These are phyloP conservation scores for Cruciata laevipes DNA, from an alignment of 257 asterid genomes.

Conservation along the genomic window DNA sequence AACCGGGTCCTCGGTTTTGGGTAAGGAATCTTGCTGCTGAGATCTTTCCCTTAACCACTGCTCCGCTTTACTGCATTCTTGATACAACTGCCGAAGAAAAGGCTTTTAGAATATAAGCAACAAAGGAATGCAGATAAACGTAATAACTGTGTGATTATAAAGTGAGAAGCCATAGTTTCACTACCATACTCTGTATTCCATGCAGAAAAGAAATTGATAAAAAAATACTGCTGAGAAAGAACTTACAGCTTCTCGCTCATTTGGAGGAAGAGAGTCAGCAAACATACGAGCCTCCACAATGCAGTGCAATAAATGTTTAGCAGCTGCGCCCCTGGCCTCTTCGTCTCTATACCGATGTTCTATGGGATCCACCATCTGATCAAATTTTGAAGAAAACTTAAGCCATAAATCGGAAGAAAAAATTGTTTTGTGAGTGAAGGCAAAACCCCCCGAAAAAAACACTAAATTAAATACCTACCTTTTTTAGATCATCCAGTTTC, in stretches of 20 bases:
- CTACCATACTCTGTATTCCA: too few species aligned
- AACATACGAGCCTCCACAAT: slow-evolving; percentile 55
- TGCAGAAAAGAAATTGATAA: too few species aligned
- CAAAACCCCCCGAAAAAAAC: too few species aligned
- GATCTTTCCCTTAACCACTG: slow-evolving; percentile 71
- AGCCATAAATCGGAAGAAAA: slow-evolving; percentile 7
- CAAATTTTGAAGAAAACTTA: not conserved
- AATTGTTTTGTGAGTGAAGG: slow-evolving; percentile 8
- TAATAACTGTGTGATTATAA: not conserved
- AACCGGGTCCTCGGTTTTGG: slow-evolving; percentile 76
- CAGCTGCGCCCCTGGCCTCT: slow-evolving; percentile 64
- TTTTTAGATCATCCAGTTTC: slow-evolving; percentile 63
- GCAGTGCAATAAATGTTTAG: slow-evolving; percentile 47
- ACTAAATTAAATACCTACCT: slow-evolving; percentile 34
- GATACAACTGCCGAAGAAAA: slow-evolving; percentile 44
- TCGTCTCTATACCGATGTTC: slow-evolving; percentile 77
- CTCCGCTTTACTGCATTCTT: slow-evolving; percentile 73
- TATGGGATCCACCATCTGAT: slow-evolving; percentile 80
- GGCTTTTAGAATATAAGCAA: not conserved
- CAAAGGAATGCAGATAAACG: not conserved
- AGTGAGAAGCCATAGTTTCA: too few species aligned
- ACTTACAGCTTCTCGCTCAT: slow-evolving; percentile 64
- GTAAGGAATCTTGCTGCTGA: slow-evolving; percentile 71
- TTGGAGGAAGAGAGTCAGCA: slow-evolving; percentile 55
- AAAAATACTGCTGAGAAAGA: slow-evolving; percentile 10